These are phyloP conservation scores for Aphanocladium album DNA, from an alignment of 2,329 filamentous ascomycete species.

Conservation along the genomic window DNA sequence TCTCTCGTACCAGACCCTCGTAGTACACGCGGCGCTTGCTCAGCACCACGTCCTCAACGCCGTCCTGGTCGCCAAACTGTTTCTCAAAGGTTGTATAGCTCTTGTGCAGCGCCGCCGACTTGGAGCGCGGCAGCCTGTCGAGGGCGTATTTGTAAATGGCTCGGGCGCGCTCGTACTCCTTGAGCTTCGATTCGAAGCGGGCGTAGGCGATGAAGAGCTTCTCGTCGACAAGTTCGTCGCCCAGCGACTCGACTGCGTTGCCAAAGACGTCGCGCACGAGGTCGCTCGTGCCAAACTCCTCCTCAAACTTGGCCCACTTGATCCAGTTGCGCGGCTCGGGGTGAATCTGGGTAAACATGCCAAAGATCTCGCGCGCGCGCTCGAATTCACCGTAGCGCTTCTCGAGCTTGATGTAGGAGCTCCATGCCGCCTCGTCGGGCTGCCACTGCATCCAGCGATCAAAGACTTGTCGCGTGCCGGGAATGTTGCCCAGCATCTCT, in stretches of 20 bases:
- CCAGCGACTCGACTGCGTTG: conserved; percentile 78
- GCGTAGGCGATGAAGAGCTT: conserved; percentile 92
- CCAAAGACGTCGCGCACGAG: conserved; percentile 89
- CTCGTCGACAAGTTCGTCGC: conserved; percentile 95
- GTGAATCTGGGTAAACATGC: conserved; percentile 85
- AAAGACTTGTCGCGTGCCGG: conserved; percentile 88
- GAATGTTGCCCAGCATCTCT: conserved; percentile 92
- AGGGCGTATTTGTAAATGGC: conserved; percentile 97
- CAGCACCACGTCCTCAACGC: conserved; percentile 92
- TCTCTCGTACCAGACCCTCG: conserved; percentile 89
- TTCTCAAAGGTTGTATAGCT: conserved; percentile 98
- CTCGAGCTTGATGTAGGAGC: conserved; percentile 93
- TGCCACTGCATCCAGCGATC: conserved; percentile 99
- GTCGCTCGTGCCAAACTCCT: conserved; percentile 89
- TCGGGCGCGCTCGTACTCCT: conserved; percentile 88
- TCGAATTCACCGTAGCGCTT: conserved; percentile 92
- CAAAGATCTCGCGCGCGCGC: conserved; percentile 82
- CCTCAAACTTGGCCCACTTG: conserved; percentile 96
- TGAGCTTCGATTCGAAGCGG: conserved; percentile 89
- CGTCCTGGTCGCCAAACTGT: conserved; percentile 89
- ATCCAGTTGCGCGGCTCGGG: conserved; percentile 97
- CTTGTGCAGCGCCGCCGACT: conserved; percentile 80
- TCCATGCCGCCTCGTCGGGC: conserved; percentile 93
- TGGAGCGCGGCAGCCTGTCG: conserved; percentile 83
- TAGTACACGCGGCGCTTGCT: conserved; percentile 90